phyloP scores from a whole-genome alignment of 768 basidiomycete genomes.

The Kwoniella bestiolae region DNA sequence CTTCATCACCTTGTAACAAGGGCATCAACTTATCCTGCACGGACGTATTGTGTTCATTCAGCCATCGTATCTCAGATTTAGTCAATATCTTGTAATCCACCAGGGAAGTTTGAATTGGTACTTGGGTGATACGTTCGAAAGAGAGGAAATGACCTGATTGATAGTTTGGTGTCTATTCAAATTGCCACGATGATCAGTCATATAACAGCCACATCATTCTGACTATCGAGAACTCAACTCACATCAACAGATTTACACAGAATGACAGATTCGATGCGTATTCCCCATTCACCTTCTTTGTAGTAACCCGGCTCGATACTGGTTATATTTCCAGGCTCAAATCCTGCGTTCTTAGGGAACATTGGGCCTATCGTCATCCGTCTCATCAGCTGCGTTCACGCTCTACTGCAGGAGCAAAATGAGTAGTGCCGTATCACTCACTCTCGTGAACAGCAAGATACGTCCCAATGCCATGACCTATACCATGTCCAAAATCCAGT shows the following conservation, averaged over 20 bases:
- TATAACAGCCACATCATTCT: background rate
- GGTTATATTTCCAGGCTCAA: conserved; percentile 84
- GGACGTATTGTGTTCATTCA: conserved; percentile 63
- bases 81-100: conserved; percentile 81
- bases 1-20: conserved; percentile 37
- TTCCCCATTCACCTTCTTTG: conserved; percentile 78
- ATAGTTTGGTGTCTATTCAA: conserved; percentile 1
- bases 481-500: conserved; percentile 56
- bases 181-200: background rate
- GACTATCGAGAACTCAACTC: conserved; percentile 44
- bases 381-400: background rate
- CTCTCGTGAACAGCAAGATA: conserved; percentile 56
- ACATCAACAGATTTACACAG: conserved; percentile 70
- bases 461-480: conserved; percentile 56
- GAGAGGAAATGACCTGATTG: conserved; percentile 15
- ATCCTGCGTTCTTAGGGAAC: conserved; percentile 69
- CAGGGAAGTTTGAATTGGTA: conserved; percentile 90
- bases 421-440: conserved; percentile 19
- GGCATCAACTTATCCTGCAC: conserved; percentile 47
- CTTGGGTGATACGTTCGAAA: conserved; percentile 61
- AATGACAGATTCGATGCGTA: conserved; percentile 88
- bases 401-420: background rate
- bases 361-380: conserved; percentile 64
- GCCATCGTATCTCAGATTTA: conserved; percentile 83
- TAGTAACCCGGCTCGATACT: conserved; percentile 96